Evolutionary conservation across 176 grass and related monocot species (phyloP), one percentile per base, ranked within the genome.

Genomic region (Ensete glaucum): DNA sequence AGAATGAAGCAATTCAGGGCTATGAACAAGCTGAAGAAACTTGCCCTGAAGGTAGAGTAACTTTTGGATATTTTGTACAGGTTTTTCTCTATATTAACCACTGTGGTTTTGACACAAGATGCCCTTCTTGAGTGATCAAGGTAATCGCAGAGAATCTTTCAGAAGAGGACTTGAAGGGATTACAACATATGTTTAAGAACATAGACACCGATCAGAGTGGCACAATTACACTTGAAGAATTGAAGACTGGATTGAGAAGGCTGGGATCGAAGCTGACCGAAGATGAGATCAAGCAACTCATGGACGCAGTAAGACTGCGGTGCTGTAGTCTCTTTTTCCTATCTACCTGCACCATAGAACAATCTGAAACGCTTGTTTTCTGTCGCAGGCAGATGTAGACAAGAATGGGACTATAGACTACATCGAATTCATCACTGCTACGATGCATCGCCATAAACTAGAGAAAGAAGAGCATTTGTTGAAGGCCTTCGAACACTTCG

Each of bases 151-250:
- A 92, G 75, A 89, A 85, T 55, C 64, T 87, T 62, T 81, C 86
- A 62, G 21, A 64, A 1, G 89, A 92, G 71, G 92, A 92, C 73
- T 85, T 85, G 64, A 90, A 81, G 62, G 92, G 89, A 64, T 62
- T 89, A 80, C 85, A 79, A 73, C 87, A 92, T 66, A 92, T 84
- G 89, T 96, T 96, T 80, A 89, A 89, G 23, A 96, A 96, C 78
- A 92, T 96, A 82, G 89, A 92, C 79, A 96, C 82, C 23, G 92
- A 92, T 77, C 85, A 67, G 26, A 96, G 92, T 64, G 92, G 92
- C 48, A 89, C 89, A 54, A 96, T 89, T 79, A 86, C 80, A 14
- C 76, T 89, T 55, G 81, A 92, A 73, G 89, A 96, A 87, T 87
- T 96, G 11, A 85, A 87, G 72, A 75, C 56, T 69, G 92, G 92